Evolutionary conservation across 345 rosid genomes (phyloP).

Genomic region (Anacardium occidentale): DNA sequence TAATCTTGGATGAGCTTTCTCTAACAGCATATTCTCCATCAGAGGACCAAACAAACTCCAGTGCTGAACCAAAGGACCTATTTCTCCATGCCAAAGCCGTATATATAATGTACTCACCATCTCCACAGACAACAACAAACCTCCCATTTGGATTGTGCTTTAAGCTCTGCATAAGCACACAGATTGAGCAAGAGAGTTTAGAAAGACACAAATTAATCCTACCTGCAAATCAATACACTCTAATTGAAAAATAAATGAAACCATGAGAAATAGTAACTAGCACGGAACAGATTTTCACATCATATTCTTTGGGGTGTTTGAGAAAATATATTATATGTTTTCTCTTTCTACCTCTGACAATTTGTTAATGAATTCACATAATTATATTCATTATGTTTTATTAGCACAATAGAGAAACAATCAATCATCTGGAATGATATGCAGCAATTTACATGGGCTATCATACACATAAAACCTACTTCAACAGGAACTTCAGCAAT

Average conservation of each 20-base stretch:
- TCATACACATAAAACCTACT: neutral
- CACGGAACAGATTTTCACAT: neutral
- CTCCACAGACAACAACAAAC: constrained; percentile 98
- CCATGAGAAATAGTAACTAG: neutral
- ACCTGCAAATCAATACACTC: neutral
- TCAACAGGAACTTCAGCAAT: too few relatives aligned
- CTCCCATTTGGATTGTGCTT: constrained; percentile 98
- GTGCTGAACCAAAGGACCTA: constrained; percentile 96
- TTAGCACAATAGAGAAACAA: neutral
- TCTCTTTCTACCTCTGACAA: neutral
- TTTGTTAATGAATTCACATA: neutral
- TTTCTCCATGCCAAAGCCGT: constrained; percentile 99
- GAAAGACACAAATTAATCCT: neutral
- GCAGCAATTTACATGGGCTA: neutral
- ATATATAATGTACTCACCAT: constrained; percentile 95
- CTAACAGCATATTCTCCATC: constrained; percentile 98
- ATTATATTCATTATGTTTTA: neutral
- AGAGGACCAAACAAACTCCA: constrained; percentile 96
- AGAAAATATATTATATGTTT: too few relatives aligned
- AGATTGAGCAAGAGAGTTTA: neutral
- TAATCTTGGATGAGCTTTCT: constrained; percentile 94
- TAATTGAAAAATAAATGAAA: neutral
- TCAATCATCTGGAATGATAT: too few relatives aligned
- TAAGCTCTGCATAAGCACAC: constrained; percentile 57
- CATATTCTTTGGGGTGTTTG: neutral